Base-by-base conservation (phyloP, 306 rosid species). In the Cyclanthera cordifolia region DNA sequence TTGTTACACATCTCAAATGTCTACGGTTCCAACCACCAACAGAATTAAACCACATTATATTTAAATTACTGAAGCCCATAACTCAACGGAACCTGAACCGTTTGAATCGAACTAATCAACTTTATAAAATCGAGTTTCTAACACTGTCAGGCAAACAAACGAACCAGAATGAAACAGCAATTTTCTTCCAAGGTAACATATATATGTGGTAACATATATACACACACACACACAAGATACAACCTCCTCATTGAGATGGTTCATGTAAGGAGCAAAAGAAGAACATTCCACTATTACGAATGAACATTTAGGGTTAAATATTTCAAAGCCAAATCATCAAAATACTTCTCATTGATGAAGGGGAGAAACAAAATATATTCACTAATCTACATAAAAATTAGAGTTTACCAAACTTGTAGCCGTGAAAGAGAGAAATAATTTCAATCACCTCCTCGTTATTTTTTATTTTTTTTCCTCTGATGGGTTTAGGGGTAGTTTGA, bases 321-420 rank as follows among this genome's bases (percentile, higher is more conserved):
- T 64, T 23, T 43, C 53, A 45, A 64, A 37, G 21, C 6, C 17
- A 41, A 45, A 43, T 43, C 34, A 21, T 19, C 14, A 20, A 23
- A 64, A 41, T 23, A 39, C 43, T 64, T 64, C 69, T 34, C 69
- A 64, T 43, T 64, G 25, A 67, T 46, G 57, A 27, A 30, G 49
- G 57, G 57, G 24, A 48, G 10, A 66, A 27, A 48, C 55, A n/a
- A 67, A 67, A 67, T 67, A 49, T 47, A 67, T 21, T 66, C 54
- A 46, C 39, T 48, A 46, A 15, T 46, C 72, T 27, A 46, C n/a
- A n/a, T 4, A n/a, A 49, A 67, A 28, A 66, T 47, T 24, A 47
- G 39, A 13, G 46, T 19, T 46, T 6, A 4, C 43, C 20, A 48
- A 66, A 66, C 10, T 8, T 5, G 16, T 47, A 12, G 41, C 55